Conservation (phyloP, 208 protist genomes). For the Trypanosoma boissoni region DNA sequence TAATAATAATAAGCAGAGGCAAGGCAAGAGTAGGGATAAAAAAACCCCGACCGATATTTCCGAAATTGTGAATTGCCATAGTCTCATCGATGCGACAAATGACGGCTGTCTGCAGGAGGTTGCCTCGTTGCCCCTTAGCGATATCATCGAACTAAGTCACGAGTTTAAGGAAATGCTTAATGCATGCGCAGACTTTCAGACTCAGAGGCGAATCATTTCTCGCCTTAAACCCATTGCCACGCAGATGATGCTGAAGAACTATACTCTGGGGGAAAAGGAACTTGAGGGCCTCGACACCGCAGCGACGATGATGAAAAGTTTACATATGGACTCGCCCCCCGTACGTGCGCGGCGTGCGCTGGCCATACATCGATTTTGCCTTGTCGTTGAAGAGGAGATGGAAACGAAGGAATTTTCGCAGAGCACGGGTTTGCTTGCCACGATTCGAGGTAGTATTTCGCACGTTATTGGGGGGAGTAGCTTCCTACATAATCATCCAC, state of each 20-base stretch:
- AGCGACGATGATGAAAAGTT: conserved; percentile 36
- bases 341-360: conserved; percentile 65
- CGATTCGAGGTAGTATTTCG: conserved; percentile 14
- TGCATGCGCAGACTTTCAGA: conserved; percentile 2
- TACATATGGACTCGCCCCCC: conserved; percentile 39
- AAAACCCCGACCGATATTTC: not conserved
- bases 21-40: not conserved
- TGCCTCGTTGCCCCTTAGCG: conserved; percentile 6
- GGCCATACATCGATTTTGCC: conserved; percentile 72
- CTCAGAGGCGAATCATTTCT: conserved; percentile 13
- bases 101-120: not conserved
- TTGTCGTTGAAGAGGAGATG: conserved; percentile 58
- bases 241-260: conserved; percentile 18
- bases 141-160: conserved; percentile 16
- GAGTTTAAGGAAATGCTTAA: conserved; percentile 10
- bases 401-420: conserved; percentile 65
- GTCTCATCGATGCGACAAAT: not conserved
- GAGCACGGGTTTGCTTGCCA: conserved; percentile 43
- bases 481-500: too few relatives aligned
- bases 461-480: too few relatives aligned
- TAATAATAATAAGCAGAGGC: conserved; percentile 15
- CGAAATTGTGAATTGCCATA: not conserved
- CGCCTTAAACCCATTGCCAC: conserved; percentile 7
- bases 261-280: not conserved
- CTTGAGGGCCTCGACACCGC: not conserved